A percentile compares a stretch with the other conserved stretches of the same genome.
Evolutionary conservation across 2,329 filamentous ascomycete species (phyloP).

Genomic region (Cladosporium sp.): DNA sequence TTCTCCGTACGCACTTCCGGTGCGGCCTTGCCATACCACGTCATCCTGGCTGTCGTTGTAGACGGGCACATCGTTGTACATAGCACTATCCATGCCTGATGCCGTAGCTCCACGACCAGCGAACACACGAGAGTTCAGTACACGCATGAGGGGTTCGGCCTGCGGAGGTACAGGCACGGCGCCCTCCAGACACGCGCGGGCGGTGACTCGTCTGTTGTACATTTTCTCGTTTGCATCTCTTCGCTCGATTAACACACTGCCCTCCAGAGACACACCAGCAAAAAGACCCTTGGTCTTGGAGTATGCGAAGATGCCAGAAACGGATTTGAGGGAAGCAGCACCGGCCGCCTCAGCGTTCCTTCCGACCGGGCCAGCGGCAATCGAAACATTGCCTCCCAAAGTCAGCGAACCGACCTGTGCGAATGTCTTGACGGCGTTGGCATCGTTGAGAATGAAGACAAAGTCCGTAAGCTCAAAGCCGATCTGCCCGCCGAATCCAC

Average conservation of each 20-base stretch:
- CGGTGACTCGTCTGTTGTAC: constrained; percentile 78
- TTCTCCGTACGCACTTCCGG: constrained; percentile 66
- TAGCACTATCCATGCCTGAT: constrained; percentile 51
- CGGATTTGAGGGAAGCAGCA: constrained; percentile 80
- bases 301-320: constrained; percentile 93
- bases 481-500: constrained; percentile 79
- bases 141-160: constrained; percentile 75
- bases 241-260: constrained; percentile 86
- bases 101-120: constrained; percentile 54
- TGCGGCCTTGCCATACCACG: constrained; percentile 74
- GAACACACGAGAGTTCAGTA: constrained; percentile 83
- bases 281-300: constrained; percentile 97
- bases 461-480: constrained; percentile 89
- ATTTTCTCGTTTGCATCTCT: constrained; percentile 96
- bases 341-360: constrained; percentile 94
- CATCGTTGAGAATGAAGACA: constrained; percentile 96
- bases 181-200: constrained; percentile 75
- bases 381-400: constrained; percentile 90
- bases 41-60: constrained; percentile 82
- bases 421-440: constrained; percentile 84
- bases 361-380: constrained; percentile 89
- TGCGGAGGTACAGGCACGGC: constrained; percentile 71
- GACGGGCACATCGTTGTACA: constrained; percentile 92
- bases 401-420: constrained; percentile 88
- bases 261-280: constrained; percentile 90